Evolutionary conservation across 495 filamentous ascomycete genomes (phyloP).

Genomic region (Trichoderma orchidacearum): DNA sequence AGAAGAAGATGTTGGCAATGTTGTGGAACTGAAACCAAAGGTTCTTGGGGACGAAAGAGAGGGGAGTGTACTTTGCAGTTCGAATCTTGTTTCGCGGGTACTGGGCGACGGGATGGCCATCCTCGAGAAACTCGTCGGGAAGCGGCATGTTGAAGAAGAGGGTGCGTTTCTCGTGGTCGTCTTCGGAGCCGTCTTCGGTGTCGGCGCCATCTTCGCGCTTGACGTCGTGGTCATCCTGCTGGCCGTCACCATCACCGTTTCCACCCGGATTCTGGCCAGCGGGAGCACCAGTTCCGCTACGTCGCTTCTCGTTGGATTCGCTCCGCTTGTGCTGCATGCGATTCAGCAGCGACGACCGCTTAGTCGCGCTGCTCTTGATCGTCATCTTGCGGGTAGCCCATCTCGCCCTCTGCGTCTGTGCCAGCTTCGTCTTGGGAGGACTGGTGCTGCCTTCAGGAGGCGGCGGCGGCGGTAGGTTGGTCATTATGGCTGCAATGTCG

Average conservation of each 20-base stretch:
- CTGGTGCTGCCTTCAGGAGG: slow-evolving; percentile 28
- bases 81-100: slow-evolving; percentile 93
- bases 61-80: slow-evolving; percentile 89
- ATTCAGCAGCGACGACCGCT: slow-evolving; percentile 74
- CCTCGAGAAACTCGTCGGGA: slow-evolving; percentile 61
- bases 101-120: slow-evolving; percentile 53
- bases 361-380: slow-evolving; percentile 57
- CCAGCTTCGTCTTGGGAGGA: slow-evolving; percentile 28
- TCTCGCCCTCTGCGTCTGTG: slow-evolving; percentile 47
- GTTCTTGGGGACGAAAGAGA: slow-evolving; percentile 97
- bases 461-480: slow-evolving; percentile 22
- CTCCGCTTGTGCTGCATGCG: slow-evolving; percentile 50
- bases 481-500: slow-evolving; percentile 11
- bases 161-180: slow-evolving; percentile 23
- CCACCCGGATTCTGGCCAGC: not conserved
- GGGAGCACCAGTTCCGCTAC: slow-evolving; percentile 33
- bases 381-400: slow-evolving; percentile 85
- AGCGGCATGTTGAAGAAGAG: slow-evolving; percentile 84
- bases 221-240: slow-evolving; percentile 3
- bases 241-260: slow-evolving; percentile 14
- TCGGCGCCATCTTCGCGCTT: slow-evolving; percentile 6
- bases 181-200: slow-evolving; percentile 18
- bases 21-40: slow-evolving; percentile 97
- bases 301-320: slow-evolving; percentile 56
- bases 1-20: slow-evolving; percentile 95